Conservation (phyloP, 2,329 filamentous ascomycete species). For the Botryotinia narcissicola region DNA sequence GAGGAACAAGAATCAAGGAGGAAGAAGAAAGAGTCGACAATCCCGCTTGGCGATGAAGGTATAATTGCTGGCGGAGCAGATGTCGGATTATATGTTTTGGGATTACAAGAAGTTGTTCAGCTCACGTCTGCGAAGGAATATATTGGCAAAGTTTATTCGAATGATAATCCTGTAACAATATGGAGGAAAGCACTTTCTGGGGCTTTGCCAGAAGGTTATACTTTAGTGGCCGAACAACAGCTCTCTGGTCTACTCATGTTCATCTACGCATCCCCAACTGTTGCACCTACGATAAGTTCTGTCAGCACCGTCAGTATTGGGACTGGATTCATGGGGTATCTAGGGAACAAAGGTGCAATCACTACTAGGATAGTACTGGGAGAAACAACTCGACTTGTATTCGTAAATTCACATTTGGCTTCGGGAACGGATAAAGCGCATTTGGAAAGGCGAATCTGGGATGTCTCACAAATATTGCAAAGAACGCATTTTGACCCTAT, state of each 20-base stretch:
- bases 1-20: constrained; percentile 47
- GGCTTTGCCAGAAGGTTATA: constrained; percentile 74
- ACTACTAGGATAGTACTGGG: constrained; percentile 79
- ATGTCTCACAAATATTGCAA: constrained; percentile 72
- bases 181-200: constrained; percentile 78
- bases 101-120: constrained; percentile 89
- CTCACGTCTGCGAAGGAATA: constrained; percentile 77
- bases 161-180: constrained; percentile 66
- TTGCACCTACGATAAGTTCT: constrained; percentile 72
- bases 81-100: constrained; percentile 87
- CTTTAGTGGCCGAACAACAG: constrained; percentile 76
- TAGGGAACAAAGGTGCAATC: constrained; percentile 94
- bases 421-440: constrained; percentile 77
- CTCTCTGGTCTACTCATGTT: constrained; percentile 81
- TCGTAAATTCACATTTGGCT: constrained; percentile 88
- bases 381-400: constrained; percentile 84
- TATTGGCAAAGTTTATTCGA: constrained; percentile 67
- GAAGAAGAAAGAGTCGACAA: constrained; percentile 40
- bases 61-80: constrained; percentile 58
- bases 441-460: constrained; percentile 82
- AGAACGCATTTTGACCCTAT: constrained; percentile 79
- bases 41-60: constrained; percentile 46
- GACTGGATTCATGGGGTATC: constrained; percentile 86
- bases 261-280: constrained; percentile 77
- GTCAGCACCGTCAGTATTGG: constrained; percentile 82